These are phyloP conservation scores for Yamadazyma aaseri DNA, from an alignment of 1,139 yeast species.

Conservation along the genomic window DNA sequence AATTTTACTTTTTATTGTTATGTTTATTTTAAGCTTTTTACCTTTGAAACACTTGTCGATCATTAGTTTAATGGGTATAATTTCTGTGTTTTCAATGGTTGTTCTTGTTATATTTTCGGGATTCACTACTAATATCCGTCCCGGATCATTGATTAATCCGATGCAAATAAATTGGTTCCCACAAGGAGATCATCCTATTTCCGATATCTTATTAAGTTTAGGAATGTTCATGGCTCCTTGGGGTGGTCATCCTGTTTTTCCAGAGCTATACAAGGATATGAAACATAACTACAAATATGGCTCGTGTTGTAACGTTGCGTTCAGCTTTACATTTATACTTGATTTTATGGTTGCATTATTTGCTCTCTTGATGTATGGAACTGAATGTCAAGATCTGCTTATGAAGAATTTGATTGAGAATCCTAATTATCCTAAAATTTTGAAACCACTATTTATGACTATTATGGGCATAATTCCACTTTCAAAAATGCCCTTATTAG, in stretches of 20 bases:
- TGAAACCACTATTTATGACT: constrained; percentile 30
- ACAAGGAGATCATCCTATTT: constrained; percentile 34
- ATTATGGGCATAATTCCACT: constrained; percentile 42
- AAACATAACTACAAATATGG: constrained; percentile 58
- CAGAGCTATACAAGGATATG: constrained; percentile 79
- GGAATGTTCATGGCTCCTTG: constrained; percentile 85
- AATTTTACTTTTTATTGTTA: constrained; percentile 38
- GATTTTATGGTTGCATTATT: constrained; percentile 34
- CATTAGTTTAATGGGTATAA: constrained; percentile 71
- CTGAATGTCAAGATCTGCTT: constrained; percentile 35
- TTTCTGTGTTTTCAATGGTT: constrained; percentile 66
- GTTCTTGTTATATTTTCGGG: constrained; percentile 63
- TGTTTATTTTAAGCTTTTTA: constrained; percentile 64
- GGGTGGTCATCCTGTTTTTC: constrained; percentile 90
- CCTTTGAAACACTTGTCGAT: constrained; percentile 74
- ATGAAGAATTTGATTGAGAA: constrained; percentile 39
- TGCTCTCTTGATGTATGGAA: constrained; percentile 45
- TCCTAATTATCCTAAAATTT: constrained; percentile 30
- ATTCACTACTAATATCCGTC: constrained; percentile 46
- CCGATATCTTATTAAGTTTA: constrained; percentile 48
- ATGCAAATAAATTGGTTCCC: constrained; percentile 55
- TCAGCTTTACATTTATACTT: constrained; percentile 30
- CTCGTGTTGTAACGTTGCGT: constrained; percentile 30
- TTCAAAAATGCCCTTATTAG: constrained; percentile 40
- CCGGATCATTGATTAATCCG: constrained; percentile 67